Base-by-base conservation (phyloP, 1,139 yeast genomes). In the Kluyveromyces sp. region DNA sequence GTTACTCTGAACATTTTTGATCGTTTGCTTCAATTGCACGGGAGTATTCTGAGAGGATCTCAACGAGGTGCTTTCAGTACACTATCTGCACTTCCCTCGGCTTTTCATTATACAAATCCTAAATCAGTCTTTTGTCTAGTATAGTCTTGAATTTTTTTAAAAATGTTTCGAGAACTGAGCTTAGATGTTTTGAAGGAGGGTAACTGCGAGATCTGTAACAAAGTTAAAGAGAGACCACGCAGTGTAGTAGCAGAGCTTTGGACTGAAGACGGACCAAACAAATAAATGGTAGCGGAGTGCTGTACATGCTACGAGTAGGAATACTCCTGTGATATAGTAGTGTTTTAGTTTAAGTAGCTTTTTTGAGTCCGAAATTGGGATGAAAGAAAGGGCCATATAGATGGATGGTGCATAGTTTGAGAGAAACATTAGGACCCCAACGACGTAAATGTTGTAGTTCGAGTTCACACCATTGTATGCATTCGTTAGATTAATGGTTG, bases 211-310 rank as follows among this genome's bases (percentile, higher is more conserved):
- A 34, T 35, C 43, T 34, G 35, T 41, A 31, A 34, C 32, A 10
- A 34, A 7, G 26, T 35, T 29, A 30, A 79, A 68, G 1, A 78
- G 49, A 34, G 76, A 68, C 98, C 98, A 94, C 2, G 82, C 81
- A 1, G 81, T 78, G 53, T 83, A 83, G 62, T 83, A 92, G 34
- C 95, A 74, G 21, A 92, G 66, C 58, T 89, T 92, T 0, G 98
- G 99, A 43, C 96, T 86, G 67, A 92, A 92, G 3, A 94, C 98
- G 2, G 97, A 88, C 97, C 98, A 94, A 15, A 94, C 84, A 62
- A 92, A 92, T 48, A 92, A 71, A 62, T 92, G 98, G 59, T 82
- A 86, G 55, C 96, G 74, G 53, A 90, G 72, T 29, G 78, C 72
- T 46, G 76, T 74, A 61, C 98, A 92, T 5, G 97, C 83, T 0